These are phyloP conservation scores for Tranzscheliella williamsii DNA, from an alignment of 1,284 basidiomycete genomes.

Conservation along the genomic window DNA sequence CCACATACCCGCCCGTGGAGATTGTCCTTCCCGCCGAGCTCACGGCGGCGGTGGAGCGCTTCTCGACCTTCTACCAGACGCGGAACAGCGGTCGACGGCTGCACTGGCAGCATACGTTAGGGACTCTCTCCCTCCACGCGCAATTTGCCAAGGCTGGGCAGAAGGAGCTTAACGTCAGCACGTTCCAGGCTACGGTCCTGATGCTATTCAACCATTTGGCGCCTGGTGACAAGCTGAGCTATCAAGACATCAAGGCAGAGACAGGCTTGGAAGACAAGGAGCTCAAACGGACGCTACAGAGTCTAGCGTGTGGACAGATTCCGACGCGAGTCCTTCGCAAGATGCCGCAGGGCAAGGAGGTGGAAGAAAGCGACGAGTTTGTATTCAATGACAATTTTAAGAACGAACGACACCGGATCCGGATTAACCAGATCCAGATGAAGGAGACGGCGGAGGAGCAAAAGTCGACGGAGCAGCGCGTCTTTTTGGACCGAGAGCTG, in stretches of 20 bases:
- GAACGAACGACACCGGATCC: slow-evolving; percentile 77
- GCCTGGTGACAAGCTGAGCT: slow-evolving; percentile 66
- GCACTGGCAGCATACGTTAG: slow-evolving; percentile 58
- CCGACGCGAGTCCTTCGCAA: slow-evolving; percentile 76
- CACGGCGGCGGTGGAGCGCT: slow-evolving; percentile 29
- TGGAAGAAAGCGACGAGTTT: slow-evolving; percentile 77
- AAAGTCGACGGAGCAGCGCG: slow-evolving; percentile 76
- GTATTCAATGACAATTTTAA: slow-evolving; percentile 80
- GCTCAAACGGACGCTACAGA: slow-evolving; percentile 82
- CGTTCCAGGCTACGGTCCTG: slow-evolving; percentile 84
- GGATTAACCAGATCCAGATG: slow-evolving; percentile 94
- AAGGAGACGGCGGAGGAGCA: slow-evolving; percentile 89
- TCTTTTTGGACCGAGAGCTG: slow-evolving; percentile 82
- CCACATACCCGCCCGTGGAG: slow-evolving; percentile 59
- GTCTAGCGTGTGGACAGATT: slow-evolving; percentile 86
- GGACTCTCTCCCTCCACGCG: slow-evolving; percentile 47
- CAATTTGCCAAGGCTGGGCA: slow-evolving; percentile 65
- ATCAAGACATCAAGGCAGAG: slow-evolving; percentile 71
- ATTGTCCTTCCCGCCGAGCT: slow-evolving; percentile 39
- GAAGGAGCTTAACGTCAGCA: slow-evolving; percentile 87
- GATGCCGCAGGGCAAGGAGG: slow-evolving; percentile 76
- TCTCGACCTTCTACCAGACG: slow-evolving; percentile 50
- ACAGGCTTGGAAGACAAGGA: slow-evolving; percentile 71
- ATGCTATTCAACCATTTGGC: slow-evolving; percentile 78
- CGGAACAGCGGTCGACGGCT: slow-evolving; percentile 54